Base-by-base conservation (phyloP, 2,329 filamentous ascomycete species). In the Daldinia eschscholtzii region DNA sequence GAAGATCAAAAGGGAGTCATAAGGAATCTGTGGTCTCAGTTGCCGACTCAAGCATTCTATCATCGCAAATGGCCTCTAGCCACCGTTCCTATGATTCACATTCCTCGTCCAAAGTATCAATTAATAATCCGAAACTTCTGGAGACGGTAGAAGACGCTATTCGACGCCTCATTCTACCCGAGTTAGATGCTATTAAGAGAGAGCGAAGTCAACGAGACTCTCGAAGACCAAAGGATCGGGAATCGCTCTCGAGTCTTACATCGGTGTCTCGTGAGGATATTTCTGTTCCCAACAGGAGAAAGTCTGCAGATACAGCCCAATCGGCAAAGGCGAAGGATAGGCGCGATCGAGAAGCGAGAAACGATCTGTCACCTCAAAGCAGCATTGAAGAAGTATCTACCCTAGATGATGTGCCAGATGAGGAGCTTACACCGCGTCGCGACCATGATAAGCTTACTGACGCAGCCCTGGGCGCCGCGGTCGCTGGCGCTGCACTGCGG, bases 81-180 rank as follows among this genome's bases (percentile, higher is more conserved):
- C 86, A 89, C 72, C 85, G 85, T 52, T 88, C 87, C 0, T 79
- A 84, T 65, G 86, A 88, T 71, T 83, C 86, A 68, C 83, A 87
- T 76, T 87, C 86, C 26, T 88, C 87, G 30, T 83, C 82, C 23
- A 80, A 82, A 26, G 93, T 93, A 2, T 95, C 93, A 0, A 93
- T 97, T 78, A 97, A 97, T 81, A 97, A 98, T 76, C 94, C 94
- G 0, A 96, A 93, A 77, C 83, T 98, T 1, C 86, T 98, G 1
- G 93, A 96, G 76, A 96, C 94, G 0, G 94, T 98, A 2, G 94
- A 98, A 81, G 94, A 97, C 81, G 94, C 94, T 13, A 97, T 98
- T 76, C 91, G 93, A 70, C 88, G 94, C 56, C 85, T 97, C 57
- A 97, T 98, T 60, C 82, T 99, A 2, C 96, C 96, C 0, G 95